Evolutionary conservation across 306 rosid species (phyloP).

Genomic region (Quercus variabilis): DNA sequence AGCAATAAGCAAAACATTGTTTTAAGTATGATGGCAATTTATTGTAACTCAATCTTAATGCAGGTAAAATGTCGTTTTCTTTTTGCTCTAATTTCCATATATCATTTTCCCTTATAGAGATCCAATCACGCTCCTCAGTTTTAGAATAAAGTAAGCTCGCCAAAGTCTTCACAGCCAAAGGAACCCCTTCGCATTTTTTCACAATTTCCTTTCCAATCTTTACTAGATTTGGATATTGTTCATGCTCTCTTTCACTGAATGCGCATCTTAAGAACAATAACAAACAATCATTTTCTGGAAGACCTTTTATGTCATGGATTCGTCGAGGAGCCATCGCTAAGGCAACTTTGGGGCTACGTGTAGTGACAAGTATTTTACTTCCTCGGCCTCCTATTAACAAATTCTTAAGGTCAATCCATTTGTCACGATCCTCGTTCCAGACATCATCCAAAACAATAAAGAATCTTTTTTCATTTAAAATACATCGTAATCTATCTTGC

Average conservation of each 20-base stretch:
- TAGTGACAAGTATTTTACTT: slow-evolving; percentile 36
- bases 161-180: slow-evolving; percentile 26
- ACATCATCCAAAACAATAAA: slow-evolving; percentile 45
- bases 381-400: slow-evolving; percentile 32
- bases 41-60: slow-evolving; percentile 17
- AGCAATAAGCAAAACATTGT: slow-evolving; percentile 30
- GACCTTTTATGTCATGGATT: slow-evolving; percentile 9
- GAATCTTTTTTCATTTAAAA: slow-evolving; percentile 12
- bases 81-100: slow-evolving; percentile 7
- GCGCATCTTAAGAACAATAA: slow-evolving; percentile 28
- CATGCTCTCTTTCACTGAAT: neutral
- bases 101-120: neutral
- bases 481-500: neutral
- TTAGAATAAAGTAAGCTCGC: slow-evolving; percentile 23
- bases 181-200: slow-evolving; percentile 23
- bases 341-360: slow-evolving; percentile 27
- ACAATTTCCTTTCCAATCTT: slow-evolving; percentile 22
- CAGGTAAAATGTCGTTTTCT: slow-evolving; percentile 5
- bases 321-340: neutral
- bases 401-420: slow-evolving; percentile 27
- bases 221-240: slow-evolving; percentile 15
- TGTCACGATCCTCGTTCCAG: slow-evolving; percentile 30
- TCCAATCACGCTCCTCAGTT: slow-evolving; percentile 21
- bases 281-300: slow-evolving; percentile 39
- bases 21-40: slow-evolving; percentile 4